Evolutionary conservation across 1,284 basidiomycete genomes (phyloP), one percentile per base, ranked within the genome.

Genomic region (Trametes pubescens): DNA sequence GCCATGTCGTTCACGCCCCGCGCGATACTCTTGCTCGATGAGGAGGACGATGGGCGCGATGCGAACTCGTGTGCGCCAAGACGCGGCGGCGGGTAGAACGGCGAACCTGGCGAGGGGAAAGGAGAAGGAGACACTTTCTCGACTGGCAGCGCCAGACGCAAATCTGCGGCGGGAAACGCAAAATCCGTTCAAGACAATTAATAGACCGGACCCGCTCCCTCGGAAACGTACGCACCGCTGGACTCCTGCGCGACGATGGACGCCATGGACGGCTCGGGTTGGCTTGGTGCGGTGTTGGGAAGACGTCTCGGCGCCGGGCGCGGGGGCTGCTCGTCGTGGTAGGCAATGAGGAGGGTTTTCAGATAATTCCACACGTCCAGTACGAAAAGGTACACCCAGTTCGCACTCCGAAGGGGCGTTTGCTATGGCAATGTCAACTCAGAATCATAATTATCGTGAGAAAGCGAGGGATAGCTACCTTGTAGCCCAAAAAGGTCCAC

Each of bases 11-110:
- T 69, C 44, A 35, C 29, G 65, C 62, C 72, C 37, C 72, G 74
- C 72, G 73, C 73, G 73, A 75, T 66, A 22, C 49, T 54, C 49
- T 62, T 57, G 26, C 32, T 54, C 37, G 70, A 68, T 6, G 75
- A 73, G 51, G 76, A 66, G 13, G 75, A 79, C 26, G 76, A 73
- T 2, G 76, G 79, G 70, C 80, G 83, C 48, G 83, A 73, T 13
- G 88, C 88, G 72, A 88, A 90, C 70, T 90, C 89, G 79, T 89
- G 87, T 38, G 84, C 79, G 13, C 83, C 82, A 2, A 86, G 85
- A 14, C 82, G 80, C 1, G 89, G 88, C 14, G 89, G 89, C 9
- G 88, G 87, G 4, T 89, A 71, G 69, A 91, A 90, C 0, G 86
- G 81, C 10, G 86, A 88, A 0, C 85, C 86, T 18, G 89, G 89